Base-by-base conservation (phyloP, 108 stramenopile genomes). In the Nitzschia sp. region DNA sequence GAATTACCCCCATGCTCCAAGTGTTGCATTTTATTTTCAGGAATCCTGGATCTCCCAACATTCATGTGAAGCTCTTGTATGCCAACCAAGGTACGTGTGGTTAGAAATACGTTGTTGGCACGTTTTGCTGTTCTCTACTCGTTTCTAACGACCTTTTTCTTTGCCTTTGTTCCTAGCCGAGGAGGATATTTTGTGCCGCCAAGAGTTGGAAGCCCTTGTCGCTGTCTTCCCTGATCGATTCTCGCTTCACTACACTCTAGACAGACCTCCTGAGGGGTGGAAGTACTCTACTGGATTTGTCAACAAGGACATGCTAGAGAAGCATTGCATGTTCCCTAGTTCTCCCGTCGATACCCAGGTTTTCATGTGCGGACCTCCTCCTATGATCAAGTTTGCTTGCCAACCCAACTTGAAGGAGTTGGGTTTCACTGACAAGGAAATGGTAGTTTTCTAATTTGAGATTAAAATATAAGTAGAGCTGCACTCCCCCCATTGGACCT, bases 331-430 rank as follows among this genome's bases (percentile, higher is more conserved):
- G 51, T 76, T 77, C 37, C 65, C 75, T 8, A 70, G 59, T 41
- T 75, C 76, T 2, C 44, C 38, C 17, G 81, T 81, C 42, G 70
- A 82, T 41, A 90, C 85, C 10, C 91, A 95, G 63, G 83, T 95
- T 38, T 83, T 97, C 71, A 93, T 99, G 88, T 99, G 98, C 81
- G 98, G 98, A n/a, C 98, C 98, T 14, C 97, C 97, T 40, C 96
- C 97, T 26, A 99, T 99, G 98, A 85, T 99, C 70, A 96, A 97
- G 67, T 96, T 95, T 74, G 97, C 97, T 10, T 98, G 97, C 58
- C 52, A 91, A 14, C 97, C 97, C 0, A 89, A 86, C 65, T 80
- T 99, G 66, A 70, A 88, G 54, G 88, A 88, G 57, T 70, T 96
- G 66, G 98, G 98, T 41, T 97, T 91, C 71, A 81, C 73, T n/a